Base-by-base conservation (phyloP, 2,329 filamentous ascomycete species). In the Fusarium sp. region DNA sequence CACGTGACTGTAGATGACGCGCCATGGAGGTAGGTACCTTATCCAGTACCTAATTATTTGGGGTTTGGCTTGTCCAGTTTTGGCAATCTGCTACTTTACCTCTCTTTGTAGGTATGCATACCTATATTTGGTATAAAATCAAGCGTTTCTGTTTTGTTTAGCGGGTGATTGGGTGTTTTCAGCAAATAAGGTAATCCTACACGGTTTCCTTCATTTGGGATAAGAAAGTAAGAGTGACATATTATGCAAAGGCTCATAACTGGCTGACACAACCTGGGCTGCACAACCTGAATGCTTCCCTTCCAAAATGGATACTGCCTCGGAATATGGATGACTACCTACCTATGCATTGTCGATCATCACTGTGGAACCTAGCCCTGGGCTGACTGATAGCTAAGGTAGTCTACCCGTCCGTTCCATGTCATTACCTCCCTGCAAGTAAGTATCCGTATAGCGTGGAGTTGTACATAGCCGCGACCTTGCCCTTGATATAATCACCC, bases 1-100 rank as follows among this genome's bases (percentile, higher is more conserved):
- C 72, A 75, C 72, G 72, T 75, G 72, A 70, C 31, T 7, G 4
- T 6, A 20, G 33, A 44, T 51, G 48, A 59, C 67, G 67, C 66
- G 62, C n/a, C 14, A 22, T 26, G 33, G 49, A 22, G 33, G n/a
- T 26, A 33, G 11, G 31, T 33, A 33, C 31, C 28, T 31, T 26
- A 26, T 26, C 26, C 26, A 10, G 28, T 31, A 33, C 12, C 5
- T 17, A 18, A 4, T 3, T 22, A 45, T 45, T 52, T 36, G 33
- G 17, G n/a, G 31, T 33, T 49, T 49, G 47, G 28, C 47, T n/a
- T n/a, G 28, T 33, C 22, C 47, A 28, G 28, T 28, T 28, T 8
- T 28, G 28, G 7, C 28, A 28, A 8, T 8, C 28, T 8, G 28
- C 28, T 28, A 20, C 39, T n/a, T 14, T 42, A 15, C 22, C 22